phyloP scores from a whole-genome alignment of 768 basidiomycete species.

The Naganishia kalamii region DNA sequence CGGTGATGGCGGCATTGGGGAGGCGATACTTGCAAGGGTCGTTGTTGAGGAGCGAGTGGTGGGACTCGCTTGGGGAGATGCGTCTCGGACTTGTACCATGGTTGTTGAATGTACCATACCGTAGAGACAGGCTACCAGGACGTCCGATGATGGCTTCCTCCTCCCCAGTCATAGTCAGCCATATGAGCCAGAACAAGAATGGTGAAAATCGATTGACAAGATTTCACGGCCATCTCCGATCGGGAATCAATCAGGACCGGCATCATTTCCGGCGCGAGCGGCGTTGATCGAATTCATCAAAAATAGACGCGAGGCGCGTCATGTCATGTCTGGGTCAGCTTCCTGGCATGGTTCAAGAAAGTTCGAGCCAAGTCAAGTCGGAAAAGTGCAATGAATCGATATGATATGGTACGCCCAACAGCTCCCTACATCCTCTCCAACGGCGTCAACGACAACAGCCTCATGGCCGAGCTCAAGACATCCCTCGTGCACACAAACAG shows the following conservation, averaged over 20 bases:
- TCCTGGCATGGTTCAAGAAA: too few relatives aligned
- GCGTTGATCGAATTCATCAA: too few relatives aligned
- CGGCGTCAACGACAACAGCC: slow-evolving; percentile 77
- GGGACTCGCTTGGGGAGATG: not conserved
- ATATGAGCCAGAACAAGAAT: not conserved
- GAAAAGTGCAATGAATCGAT: too few relatives aligned
- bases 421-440: slow-evolving; percentile 75
- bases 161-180: not conserved
- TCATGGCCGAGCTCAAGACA: slow-evolving; percentile 80
- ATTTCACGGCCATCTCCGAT: slow-evolving; percentile 2
- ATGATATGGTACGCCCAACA: not conserved
- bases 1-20: not conserved
- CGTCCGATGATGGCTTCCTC: not conserved
- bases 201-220: slow-evolving; percentile 9
- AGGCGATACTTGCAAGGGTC: not conserved
- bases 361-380: too few relatives aligned
- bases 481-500: slow-evolving; percentile 82
- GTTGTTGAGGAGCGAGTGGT: not conserved
- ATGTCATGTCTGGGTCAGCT: not conserved
- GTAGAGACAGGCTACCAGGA: not conserved
- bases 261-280: too few relatives aligned
- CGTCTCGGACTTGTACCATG: not conserved
- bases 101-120: not conserved
- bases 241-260: too few relatives aligned
- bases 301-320: not conserved